A percentile compares a stretch with the other conserved stretches of the same genome.
phyloP scores from a whole-genome alignment of 768 basidiomycete genomes.

The Tricholoma flavovirens region DNA sequence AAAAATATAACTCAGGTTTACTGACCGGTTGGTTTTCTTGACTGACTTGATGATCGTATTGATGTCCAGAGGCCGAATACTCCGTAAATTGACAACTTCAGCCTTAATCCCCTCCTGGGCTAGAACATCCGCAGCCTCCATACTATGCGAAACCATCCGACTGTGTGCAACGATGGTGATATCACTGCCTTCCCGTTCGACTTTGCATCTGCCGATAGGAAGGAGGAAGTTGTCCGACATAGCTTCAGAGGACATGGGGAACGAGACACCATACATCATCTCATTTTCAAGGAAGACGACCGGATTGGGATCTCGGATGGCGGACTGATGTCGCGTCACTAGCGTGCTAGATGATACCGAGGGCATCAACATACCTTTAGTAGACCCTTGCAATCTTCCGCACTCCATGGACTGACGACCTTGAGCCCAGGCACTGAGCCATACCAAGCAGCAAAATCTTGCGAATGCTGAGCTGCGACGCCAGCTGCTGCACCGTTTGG shows the following conservation, averaged over 20 bases:
- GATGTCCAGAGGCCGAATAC: slow-evolving; percentile 95
- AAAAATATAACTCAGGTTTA: slow-evolving; percentile 25
- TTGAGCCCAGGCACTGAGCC: slow-evolving; percentile 92
- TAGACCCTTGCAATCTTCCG: slow-evolving; percentile 99
- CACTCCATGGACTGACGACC: slow-evolving; percentile 94
- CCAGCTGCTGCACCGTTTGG: slow-evolving; percentile 98
- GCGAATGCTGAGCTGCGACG: slow-evolving; percentile 96
- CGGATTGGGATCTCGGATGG: slow-evolving; percentile 97
- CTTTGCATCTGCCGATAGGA: slow-evolving; percentile 96
- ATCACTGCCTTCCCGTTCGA: slow-evolving; percentile 90
- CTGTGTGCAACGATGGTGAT: slow-evolving; percentile 96
- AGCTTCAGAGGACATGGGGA: slow-evolving; percentile 93
- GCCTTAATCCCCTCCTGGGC: slow-evolving; percentile 97
- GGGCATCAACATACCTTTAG: slow-evolving; percentile 62
- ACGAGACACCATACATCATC: slow-evolving; percentile 95
- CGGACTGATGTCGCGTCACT: slow-evolving; percentile 46
- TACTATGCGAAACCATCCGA: slow-evolving; percentile 93
- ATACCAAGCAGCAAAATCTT: slow-evolving; percentile 96
- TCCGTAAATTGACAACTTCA: slow-evolving; percentile 95
- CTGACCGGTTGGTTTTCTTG: slow-evolving; percentile 92
- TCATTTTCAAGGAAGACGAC: slow-evolving; percentile 99
- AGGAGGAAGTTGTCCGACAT: slow-evolving; percentile 93
- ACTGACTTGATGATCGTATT: slow-evolving; percentile 95
- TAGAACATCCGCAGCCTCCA: slow-evolving; percentile 90
- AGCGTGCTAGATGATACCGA: background rate